These are phyloP conservation scores for Spinacia oleracea DNA, from an alignment of 179 eudicot species.

Conservation along the genomic window DNA sequence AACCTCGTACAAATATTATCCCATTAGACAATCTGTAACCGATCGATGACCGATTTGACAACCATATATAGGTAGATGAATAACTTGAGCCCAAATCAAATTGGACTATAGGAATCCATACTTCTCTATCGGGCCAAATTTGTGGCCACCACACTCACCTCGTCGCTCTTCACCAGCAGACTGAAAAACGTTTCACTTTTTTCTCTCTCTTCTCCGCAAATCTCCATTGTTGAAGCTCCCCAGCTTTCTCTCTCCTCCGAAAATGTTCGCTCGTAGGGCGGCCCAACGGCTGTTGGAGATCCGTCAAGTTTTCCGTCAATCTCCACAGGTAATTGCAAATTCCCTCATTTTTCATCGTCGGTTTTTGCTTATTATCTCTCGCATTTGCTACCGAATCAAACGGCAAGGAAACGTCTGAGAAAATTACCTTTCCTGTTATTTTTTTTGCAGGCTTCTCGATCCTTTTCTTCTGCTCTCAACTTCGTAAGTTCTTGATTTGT, in stretches of 20 bases:
- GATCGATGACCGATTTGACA: too few species aligned
- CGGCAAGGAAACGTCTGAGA: background rate
- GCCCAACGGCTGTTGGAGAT: constrained; percentile 65
- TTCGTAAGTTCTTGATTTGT: constrained; percentile 55
- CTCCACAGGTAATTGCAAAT: constrained; percentile 42
- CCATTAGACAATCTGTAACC: too few species aligned
- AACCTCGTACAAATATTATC: too few species aligned
- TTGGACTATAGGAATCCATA: background rate
- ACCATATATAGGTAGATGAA: too few species aligned
- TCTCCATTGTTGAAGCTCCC: constrained; percentile 34
- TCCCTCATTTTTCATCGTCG: background rate
- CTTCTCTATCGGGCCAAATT: constrained; percentile 18
- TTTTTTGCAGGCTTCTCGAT: constrained; percentile 61
- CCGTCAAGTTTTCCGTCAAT: constrained; percentile 64
- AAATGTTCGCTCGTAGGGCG: constrained; percentile 74
- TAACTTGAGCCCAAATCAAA: constrained; percentile 13
- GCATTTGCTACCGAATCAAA: background rate
- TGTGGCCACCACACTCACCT: constrained; percentile 23
- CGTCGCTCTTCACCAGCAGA: background rate
- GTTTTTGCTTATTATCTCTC: background rate
- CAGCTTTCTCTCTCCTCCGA: constrained; percentile 22
- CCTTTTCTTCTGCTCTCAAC: constrained; percentile 86
- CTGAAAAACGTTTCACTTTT: background rate
- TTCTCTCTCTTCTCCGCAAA: constrained; percentile 18
- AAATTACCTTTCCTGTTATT: constrained; percentile 12